phyloP scores from a whole-genome alignment of 2,329 filamentous ascomycete species.

The Calonectria pauciramosa region DNA sequence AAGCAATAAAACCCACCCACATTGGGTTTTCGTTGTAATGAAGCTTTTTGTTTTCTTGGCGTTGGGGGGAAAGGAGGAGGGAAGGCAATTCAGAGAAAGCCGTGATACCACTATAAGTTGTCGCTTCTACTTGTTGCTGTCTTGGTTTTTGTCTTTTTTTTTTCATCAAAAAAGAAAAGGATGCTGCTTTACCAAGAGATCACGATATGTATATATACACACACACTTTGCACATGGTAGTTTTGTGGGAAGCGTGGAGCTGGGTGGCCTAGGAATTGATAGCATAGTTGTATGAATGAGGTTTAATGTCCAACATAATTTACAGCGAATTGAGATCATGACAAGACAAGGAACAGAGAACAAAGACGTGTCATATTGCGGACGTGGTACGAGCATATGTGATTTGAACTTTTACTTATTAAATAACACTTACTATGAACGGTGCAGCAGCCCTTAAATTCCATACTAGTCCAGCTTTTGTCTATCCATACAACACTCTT shows the following conservation, averaged over 20 bases:
- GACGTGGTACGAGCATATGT: not conserved
- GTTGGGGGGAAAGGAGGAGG: not conserved
- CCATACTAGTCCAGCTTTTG: constrained; percentile 34
- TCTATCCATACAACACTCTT: constrained; percentile 35
- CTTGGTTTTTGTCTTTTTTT: not conserved
- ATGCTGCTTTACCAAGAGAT: not conserved
- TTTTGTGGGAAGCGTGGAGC: constrained; percentile 31
- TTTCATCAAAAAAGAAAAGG: not conserved
- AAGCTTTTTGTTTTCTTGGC: constrained; percentile 17
- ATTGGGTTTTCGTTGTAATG: not conserved
- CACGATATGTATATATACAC: not conserved
- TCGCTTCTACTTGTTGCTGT: not conserved
- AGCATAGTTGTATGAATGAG: constrained; percentile 1
- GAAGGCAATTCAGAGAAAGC: constrained; percentile 4
- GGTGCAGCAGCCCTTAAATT: constrained; percentile 20
- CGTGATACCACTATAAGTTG: constrained; percentile 14
- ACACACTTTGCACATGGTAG: not conserved
- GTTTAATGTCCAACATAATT: not conserved
- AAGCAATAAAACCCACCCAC: not conserved
- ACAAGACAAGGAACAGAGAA: not conserved
- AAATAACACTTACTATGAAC: not conserved
- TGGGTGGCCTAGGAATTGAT: constrained; percentile 5
- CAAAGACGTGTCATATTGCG: not conserved
- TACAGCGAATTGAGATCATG: not conserved
- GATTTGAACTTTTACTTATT: not conserved